Evolutionary conservation across 148 eudicot species (phyloP), one percentile per base, ranked within the genome.

Genomic region (Cornus florida): DNA sequence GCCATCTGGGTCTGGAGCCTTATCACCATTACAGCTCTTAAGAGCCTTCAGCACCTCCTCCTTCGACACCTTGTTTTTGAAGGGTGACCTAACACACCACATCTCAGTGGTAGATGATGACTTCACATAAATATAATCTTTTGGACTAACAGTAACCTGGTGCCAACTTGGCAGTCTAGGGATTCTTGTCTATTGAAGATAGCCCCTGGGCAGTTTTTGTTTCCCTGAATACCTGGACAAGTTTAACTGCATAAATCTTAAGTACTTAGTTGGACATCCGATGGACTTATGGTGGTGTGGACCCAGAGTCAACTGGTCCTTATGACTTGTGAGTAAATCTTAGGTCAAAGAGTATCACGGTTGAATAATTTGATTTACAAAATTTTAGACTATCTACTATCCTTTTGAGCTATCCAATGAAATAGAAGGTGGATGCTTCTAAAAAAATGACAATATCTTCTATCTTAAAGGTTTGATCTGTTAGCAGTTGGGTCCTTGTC

Each of bases 401-500:
- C 10, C 19, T 38, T 70, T 2, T 70, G 41, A 41, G 73, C 31
- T 22, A 70, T 41, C 50, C 43, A 38, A 70, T 20, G 53, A 41
- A 41, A 19, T 71, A 71, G 74, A 48, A 12, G 35, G 46, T 11
- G 13, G 28, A 28, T 71, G 22, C 2, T 16, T 11, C 23, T 19
- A 20, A 38, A 70, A 23, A 38, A 19, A 20, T 7, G 19, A 12
- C 20, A 33, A 60, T 50, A 67, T 64, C 22, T 35, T 60, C 41
- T 24, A 59, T 75, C 32, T 33, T 38, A 7, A 41, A 8, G 62
- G 62, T n/a, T 41, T 39, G 39, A 64, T 66, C 46, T 16, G 24
- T 66, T 76, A 28, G 8, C 17, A 2, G 33, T 76, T 76, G 28
- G 62, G 6, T 76, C 24, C 78, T 75, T 43, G 62, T 76, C 10